phyloP scores from a whole-genome alignment of 148 eudicot genomes.

The Rhododendron molle region DNA sequence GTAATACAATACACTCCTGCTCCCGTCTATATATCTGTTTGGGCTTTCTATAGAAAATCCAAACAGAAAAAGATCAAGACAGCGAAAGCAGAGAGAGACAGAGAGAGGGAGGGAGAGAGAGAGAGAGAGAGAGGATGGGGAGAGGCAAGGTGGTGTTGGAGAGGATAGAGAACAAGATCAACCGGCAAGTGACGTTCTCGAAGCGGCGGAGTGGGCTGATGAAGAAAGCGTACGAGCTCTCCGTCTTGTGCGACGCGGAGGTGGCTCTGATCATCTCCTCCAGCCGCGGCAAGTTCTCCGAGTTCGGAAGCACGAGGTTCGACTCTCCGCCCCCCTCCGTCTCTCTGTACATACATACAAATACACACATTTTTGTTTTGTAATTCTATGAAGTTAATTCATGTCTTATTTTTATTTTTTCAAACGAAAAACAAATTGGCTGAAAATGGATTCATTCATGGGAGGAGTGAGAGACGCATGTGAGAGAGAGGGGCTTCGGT shows the following conservation, averaged over 20 bases:
- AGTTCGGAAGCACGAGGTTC: neutral
- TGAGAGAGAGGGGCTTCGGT: neutral
- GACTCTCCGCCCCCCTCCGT: neutral
- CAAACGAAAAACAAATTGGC: neutral
- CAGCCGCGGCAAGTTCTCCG: neutral
- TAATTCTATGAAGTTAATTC: neutral
- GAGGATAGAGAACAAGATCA: slow-evolving; percentile 9
- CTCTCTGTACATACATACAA: neutral
- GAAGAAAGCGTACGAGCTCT: slow-evolving; percentile 4
- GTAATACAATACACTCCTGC: neutral
- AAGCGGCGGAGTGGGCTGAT: neutral
- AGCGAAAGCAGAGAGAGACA: neutral
- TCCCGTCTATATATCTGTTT: neutral
- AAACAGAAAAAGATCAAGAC: neutral
- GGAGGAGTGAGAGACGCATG: neutral
- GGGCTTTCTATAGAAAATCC: neutral
- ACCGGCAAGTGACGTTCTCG: neutral
- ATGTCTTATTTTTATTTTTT: no score
- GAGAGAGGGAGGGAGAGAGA: neutral
- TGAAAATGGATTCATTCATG: neutral
- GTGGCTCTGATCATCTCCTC: slow-evolving; percentile 1
- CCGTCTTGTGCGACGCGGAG: neutral
- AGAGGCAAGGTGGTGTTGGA: slow-evolving; percentile 5
- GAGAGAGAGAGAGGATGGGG: neutral
- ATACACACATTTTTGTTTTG: neutral